Percentiles rank a stretch among this genome's conserved stretches.
phyloP scores from a whole-genome alignment of 1,139 yeast genomes.

The Hyphopichia fennica region DNA sequence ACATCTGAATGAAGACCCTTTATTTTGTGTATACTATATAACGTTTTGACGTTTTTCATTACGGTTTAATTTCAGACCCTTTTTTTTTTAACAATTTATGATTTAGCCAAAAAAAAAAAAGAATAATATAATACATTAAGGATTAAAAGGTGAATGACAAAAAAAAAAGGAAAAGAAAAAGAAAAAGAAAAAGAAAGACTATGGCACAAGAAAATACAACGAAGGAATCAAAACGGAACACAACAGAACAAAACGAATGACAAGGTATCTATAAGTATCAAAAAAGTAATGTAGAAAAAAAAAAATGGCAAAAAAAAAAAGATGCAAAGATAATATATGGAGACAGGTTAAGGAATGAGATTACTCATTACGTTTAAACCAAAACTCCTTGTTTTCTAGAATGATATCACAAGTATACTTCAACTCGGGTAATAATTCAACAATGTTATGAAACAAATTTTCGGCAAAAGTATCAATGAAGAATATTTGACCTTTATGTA shows the following conservation, averaged over 20 bases:
- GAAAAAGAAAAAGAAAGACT: background rate
- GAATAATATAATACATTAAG: background rate
- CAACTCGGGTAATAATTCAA: slow-evolving; percentile 56
- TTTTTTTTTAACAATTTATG: background rate
- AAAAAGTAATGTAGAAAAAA: background rate
- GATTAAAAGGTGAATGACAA: background rate
- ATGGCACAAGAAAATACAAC: background rate
- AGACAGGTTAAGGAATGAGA: background rate
- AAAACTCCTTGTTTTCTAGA: slow-evolving; percentile 42
- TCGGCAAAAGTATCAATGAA: slow-evolving; percentile 83
- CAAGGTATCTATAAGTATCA: too few relatives aligned
- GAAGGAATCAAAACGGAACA: too few relatives aligned
- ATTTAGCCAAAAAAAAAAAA: background rate
- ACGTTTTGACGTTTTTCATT: too few relatives aligned
- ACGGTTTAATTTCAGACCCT: too few relatives aligned
- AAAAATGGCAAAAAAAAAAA: background rate
- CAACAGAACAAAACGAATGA: too few relatives aligned
- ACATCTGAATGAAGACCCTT: too few relatives aligned
- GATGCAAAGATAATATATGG: background rate
- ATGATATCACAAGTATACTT: slow-evolving; percentile 52
- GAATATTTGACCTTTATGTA: slow-evolving; percentile 79
- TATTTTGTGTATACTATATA: too few relatives aligned
- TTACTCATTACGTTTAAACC: slow-evolving; percentile 24
- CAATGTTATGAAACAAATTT: slow-evolving; percentile 67
- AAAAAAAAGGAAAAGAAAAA: background rate